Percentiles rank a stretch among this genome's conserved stretches.
phyloP scores from a whole-genome alignment of 2,329 filamentous ascomycete species.

The Esteya vermicola region DNA sequence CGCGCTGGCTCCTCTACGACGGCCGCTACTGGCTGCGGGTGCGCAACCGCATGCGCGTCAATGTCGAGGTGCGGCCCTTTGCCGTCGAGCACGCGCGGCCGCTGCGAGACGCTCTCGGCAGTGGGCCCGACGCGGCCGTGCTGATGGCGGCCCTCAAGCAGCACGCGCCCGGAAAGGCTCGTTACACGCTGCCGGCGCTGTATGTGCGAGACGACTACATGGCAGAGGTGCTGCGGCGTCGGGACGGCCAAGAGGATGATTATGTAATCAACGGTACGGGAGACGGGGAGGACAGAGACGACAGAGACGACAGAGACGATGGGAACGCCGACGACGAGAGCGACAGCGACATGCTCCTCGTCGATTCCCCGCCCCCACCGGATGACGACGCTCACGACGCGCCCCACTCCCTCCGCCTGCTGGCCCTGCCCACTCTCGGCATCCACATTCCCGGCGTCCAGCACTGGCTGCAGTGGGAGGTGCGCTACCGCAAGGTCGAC shows the following conservation, averaged over 20 bases:
- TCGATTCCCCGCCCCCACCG: too few species aligned
- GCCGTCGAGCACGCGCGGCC: slow-evolving; percentile 25
- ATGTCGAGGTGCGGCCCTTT: slow-evolving; percentile 31
- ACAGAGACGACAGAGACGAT: slow-evolving; percentile 5
- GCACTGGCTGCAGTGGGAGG: slow-evolving; percentile 33
- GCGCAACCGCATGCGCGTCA: slow-evolving; percentile 24
- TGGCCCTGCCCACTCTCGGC: slow-evolving; percentile 39
- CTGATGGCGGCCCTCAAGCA: slow-evolving; percentile 30
- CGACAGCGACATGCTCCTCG: background rate
- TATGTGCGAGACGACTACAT: too few species aligned
- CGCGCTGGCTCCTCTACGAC: slow-evolving; percentile 34
- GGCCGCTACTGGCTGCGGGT: slow-evolving; percentile 48
- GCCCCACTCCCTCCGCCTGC: slow-evolving; percentile 13
- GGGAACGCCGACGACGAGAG: background rate
- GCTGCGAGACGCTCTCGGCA: slow-evolving; percentile 29
- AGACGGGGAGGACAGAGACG: slow-evolving; percentile 17
- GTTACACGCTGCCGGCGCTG: slow-evolving; percentile 40
- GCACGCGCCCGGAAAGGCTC: slow-evolving; percentile 38
- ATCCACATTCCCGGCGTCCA: slow-evolving; percentile 30
- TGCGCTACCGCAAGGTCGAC: slow-evolving; percentile 36
- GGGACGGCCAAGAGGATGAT: too few species aligned
- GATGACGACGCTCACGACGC: background rate
- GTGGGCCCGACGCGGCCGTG: background rate
- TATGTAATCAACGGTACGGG: too few species aligned
- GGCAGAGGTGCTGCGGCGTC: too few species aligned